These are phyloP conservation scores for Athelia psychrophila DNA, from an alignment of 1,284 basidiomycete genomes.

Conservation along the genomic window DNA sequence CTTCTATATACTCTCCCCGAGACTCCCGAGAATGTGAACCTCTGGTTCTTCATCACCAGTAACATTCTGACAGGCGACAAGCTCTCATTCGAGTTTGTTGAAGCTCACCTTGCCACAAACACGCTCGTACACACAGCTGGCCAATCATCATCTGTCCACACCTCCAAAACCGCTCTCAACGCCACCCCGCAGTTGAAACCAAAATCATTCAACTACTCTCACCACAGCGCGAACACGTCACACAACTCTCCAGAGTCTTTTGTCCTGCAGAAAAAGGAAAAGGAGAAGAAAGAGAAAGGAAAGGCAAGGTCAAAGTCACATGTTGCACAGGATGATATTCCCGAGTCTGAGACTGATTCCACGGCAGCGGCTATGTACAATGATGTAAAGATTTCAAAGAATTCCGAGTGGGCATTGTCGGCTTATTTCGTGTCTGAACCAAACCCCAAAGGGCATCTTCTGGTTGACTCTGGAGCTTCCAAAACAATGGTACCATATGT, in stretches of 20 bases:
- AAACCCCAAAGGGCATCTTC: neutral
- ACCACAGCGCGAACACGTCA: neutral
- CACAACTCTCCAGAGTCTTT: neutral
- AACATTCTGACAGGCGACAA: neutral
- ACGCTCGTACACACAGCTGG: neutral
- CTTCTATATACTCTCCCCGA: neutral
- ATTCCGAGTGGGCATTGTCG: neutral
- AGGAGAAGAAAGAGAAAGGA: too few species aligned
- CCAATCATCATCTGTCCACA: neutral
- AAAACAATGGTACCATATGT: neutral
- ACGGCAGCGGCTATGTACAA: neutral
- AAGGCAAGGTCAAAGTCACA: too few species aligned
- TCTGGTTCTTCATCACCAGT: neutral
- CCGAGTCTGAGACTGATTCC: neutral
- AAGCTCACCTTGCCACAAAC: neutral
- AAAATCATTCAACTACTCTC: neutral
- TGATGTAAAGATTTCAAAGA: neutral
- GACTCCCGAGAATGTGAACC: neutral
- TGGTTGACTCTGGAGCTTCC: neutral
- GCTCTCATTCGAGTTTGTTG: neutral
- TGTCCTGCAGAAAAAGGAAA: neutral
- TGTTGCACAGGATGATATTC: neutral
- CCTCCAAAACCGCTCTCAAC: neutral
- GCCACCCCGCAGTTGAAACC: neutral
- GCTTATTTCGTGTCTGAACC: neutral